Base-by-base conservation (phyloP, 257 asterid species). In the Scutellaria barbata region DNA sequence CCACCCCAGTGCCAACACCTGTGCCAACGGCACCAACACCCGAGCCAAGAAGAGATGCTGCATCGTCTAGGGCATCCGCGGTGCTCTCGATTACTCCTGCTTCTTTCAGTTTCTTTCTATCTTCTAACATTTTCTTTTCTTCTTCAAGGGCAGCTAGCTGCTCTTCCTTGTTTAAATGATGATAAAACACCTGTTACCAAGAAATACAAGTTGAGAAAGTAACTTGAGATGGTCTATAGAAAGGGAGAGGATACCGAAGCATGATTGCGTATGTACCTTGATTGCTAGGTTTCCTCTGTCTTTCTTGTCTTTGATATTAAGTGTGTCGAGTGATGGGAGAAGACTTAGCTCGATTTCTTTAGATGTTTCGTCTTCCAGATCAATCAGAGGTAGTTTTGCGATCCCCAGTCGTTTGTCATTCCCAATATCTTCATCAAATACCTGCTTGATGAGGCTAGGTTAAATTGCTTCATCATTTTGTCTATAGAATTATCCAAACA, bases 1-100 rank as follows among this genome's bases (percentile, higher is more conserved):
- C 95, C 6, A 68, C 89, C 5, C 95, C 95, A 22, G 86, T 82
- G 52, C 80, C 85, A 5, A 85, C 48, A 18, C 89, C 88, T 0
- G 74, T 33, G 22, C 86, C 84, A 5, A 69, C 82, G n/a, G 66
- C 39, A n/a, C 81, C 81, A 6, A 76, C 85, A 8, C 82, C 84
- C 0, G 90, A 66, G 8, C 90, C 96, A 6, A 86, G 88, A 1
- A 71, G 1, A 6, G 95, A 74, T 63, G 82, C 85, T 41, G 88
- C 89, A 40, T 86, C 95, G 43, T 92, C 98, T 11, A 91, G 76
- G 17, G 98, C 97, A 76, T 89, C 98, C 85, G 81, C 78, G 5
- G 99, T 89, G 85, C 97, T 95, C 53, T 82, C 89, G 0, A 95
- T 77, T 16, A 85, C 88, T n/a, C 99, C 99, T 10, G 80, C 91